Conservation (phyloP, 2,329 filamentous ascomycete genomes). For the Neurospora sp. region DNA sequence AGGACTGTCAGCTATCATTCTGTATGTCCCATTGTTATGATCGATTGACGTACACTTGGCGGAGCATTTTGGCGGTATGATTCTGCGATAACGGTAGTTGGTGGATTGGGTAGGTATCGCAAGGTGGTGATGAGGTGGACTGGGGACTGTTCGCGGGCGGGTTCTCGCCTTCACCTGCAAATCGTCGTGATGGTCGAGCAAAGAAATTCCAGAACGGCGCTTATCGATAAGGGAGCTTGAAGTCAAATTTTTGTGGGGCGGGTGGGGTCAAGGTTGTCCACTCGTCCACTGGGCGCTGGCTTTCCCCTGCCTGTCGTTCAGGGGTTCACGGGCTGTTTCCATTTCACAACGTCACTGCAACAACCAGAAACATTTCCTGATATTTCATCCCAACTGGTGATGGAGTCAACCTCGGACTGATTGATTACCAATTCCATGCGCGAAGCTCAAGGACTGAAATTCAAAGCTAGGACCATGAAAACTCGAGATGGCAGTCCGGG, state of each 20-base stretch:
- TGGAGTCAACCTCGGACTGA: background rate
- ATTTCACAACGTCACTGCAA: background rate
- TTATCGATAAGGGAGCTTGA: conserved; percentile 14
- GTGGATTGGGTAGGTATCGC: background rate
- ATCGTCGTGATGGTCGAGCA: background rate
- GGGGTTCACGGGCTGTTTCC: background rate
- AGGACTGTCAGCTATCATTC: background rate
- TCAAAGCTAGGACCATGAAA: too few relatives aligned
- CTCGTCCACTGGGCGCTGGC: background rate
- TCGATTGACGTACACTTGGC: conserved; percentile 33
- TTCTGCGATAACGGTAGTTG: background rate
- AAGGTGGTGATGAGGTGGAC: background rate
- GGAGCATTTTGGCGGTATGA: conserved; percentile 30
- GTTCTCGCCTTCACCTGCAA: background rate
- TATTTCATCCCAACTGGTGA: background rate
- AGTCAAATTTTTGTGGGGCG: background rate
- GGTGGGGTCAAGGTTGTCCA: background rate
- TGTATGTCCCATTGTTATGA: background rate
- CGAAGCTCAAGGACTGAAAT: too few relatives aligned
- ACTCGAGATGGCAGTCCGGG: too few relatives aligned
- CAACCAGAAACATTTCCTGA: background rate
- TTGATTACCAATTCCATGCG: too few relatives aligned
- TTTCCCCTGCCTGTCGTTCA: background rate
- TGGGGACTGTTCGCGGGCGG: background rate
- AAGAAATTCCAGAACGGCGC: conserved; percentile 11